phyloP scores from a whole-genome alignment of 2,329 filamentous ascomycete species.

The Alternaria alternata region DNA sequence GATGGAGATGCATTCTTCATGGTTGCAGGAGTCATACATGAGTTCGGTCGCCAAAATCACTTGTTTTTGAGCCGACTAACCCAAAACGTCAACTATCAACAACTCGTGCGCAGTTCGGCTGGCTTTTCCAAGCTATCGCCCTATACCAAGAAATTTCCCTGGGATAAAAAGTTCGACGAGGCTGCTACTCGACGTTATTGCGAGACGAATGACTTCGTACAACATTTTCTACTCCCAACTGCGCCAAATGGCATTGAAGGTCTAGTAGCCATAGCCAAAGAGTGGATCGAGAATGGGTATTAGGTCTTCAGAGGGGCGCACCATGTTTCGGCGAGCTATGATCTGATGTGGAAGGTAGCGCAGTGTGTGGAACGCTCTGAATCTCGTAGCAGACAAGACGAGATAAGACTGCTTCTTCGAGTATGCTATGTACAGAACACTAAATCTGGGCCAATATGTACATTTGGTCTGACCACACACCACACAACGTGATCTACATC shows the following conservation, averaged over 20 bases:
- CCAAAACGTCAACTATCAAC: neutral
- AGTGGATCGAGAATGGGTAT: neutral
- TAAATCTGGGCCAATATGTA: neutral
- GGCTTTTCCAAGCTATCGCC: neutral
- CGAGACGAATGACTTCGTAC: neutral
- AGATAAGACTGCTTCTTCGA: neutral
- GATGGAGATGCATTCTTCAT: neutral
- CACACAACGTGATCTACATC: neutral
- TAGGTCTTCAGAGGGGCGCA: neutral
- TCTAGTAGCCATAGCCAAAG: neutral
- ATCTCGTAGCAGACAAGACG: neutral
- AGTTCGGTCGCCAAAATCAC: neutral
- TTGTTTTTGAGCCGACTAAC: neutral
- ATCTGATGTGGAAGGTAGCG: neutral
- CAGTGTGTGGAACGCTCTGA: neutral
- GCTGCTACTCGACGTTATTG: neutral
- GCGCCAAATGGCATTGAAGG: neutral
- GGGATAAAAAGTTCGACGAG: neutral
- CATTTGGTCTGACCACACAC: neutral
- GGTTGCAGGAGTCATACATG: neutral
- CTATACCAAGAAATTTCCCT: neutral
- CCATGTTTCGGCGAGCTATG: neutral
- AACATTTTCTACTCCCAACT: neutral
- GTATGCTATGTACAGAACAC: conserved; percentile 1
- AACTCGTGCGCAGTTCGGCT: neutral